Percentiles rank a stretch among this genome's conserved stretches.
These are phyloP conservation scores for Monoraphidium neglectum DNA, from an alignment of 139 green algal species.

Conservation along the genomic window DNA sequence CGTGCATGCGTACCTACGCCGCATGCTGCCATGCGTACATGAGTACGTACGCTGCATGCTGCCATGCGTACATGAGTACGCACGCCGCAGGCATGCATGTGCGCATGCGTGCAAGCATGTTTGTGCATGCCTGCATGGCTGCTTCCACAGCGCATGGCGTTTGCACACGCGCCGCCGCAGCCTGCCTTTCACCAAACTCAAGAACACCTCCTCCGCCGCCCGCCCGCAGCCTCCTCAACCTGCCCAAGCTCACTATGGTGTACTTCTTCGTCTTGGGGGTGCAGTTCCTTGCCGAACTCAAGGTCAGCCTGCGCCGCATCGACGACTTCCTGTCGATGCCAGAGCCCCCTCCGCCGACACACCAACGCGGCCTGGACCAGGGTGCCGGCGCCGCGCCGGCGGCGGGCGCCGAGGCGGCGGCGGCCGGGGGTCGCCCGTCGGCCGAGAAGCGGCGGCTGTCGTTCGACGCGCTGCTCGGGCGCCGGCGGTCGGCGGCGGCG, in stretches of 20 bases:
- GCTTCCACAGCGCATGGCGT: too few species aligned
- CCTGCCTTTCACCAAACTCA: neutral
- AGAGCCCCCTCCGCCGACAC: constrained; percentile 59
- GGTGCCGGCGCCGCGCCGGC: neutral
- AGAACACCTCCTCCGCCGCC: neutral
- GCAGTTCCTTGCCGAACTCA: constrained; percentile 62
- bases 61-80: too few species aligned
- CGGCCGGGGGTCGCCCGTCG: neutral
- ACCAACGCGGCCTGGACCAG: constrained; percentile 5
- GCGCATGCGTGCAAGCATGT: too few species aligned
- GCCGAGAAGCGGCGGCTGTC: neutral
- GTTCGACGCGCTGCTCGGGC: neutral
- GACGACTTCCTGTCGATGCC: constrained; percentile 71
- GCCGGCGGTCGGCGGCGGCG: too few species aligned
- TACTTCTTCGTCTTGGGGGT: constrained; percentile 69
- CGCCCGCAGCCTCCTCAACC: constrained; percentile 20
- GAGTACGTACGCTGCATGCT: too few species aligned
- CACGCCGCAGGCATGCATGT: too few species aligned
- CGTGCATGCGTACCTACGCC: too few species aligned
- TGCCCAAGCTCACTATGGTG: constrained; percentile 67
- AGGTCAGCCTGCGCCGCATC: constrained; percentile 66
- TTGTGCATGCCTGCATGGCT: too few species aligned
- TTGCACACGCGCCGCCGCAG: too few species aligned
- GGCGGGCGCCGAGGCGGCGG: neutral
- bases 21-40: too few species aligned